These are phyloP conservation scores for Suhomyces tanzawaensis DNA, from an alignment of 805 yeast species.

Conservation along the genomic window DNA sequence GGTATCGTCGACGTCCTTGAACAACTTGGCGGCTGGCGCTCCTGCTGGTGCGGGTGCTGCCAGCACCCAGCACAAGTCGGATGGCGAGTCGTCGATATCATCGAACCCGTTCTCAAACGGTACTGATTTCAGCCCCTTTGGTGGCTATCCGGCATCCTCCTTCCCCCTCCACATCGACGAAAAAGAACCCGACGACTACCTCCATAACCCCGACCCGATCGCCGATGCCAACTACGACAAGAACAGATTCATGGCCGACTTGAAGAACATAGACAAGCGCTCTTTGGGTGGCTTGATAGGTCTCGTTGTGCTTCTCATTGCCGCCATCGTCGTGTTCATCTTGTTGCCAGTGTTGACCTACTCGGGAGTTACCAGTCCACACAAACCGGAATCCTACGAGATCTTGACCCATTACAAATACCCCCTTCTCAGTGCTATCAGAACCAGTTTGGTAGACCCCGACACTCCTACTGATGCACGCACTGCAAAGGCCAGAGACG, in stretches of 20 bases:
- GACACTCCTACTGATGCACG: conserved; percentile 37
- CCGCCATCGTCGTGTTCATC: conserved; percentile 69
- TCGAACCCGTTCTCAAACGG: conserved; percentile 21
- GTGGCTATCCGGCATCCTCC: conserved; percentile 91
- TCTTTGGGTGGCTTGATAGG: conserved; percentile 62
- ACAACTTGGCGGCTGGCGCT: conserved; percentile 8
- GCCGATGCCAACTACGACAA: conserved; percentile 85
- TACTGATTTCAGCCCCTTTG: conserved; percentile 80
- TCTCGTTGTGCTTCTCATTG: conserved; percentile 54
- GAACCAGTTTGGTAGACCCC: conserved; percentile 38
- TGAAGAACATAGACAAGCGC: conserved; percentile 63
- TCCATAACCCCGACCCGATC: conserved; percentile 95
- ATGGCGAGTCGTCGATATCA: conserved; percentile 13
- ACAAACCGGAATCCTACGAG: conserved; percentile 34
- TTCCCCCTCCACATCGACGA: conserved; percentile 91
- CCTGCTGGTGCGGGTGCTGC: conserved; percentile 7
- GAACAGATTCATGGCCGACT: conserved; percentile 60
- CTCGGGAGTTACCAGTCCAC: conserved; percentile 55
- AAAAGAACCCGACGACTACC: conserved; percentile 89
- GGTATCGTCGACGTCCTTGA: conserved; percentile 45
- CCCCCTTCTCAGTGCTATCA: conserved; percentile 36
- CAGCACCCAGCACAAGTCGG: conserved; percentile 5
- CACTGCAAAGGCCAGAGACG: conserved; percentile 19
- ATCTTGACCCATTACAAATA: conserved; percentile 45
- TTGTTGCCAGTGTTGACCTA: conserved; percentile 81